These are phyloP conservation scores for Claviceps sp. DNA, from an alignment of 2,329 filamentous ascomycete species.

Conservation along the genomic window DNA sequence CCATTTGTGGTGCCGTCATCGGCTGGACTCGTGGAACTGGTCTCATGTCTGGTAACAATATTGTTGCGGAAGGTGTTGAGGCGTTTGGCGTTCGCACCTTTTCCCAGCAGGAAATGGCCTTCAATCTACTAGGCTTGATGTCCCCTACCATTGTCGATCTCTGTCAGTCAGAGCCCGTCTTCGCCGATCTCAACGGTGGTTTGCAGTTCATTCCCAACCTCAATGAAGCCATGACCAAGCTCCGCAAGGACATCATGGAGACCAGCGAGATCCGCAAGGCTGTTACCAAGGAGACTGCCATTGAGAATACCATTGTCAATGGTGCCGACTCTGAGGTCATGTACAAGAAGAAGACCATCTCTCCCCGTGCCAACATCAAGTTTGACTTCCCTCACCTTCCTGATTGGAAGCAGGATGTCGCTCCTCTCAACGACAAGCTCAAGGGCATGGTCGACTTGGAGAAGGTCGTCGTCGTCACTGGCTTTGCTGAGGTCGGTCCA, in stretches of 20 bases:
- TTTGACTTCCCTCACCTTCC: conserved; percentile 87
- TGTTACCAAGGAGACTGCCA: conserved; percentile 86
- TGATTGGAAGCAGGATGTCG: conserved; percentile 82
- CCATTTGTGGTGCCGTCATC: conserved; percentile 95
- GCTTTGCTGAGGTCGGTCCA: conserved; percentile 88
- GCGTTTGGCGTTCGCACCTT: conserved; percentile 95
- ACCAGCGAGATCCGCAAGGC: conserved; percentile 87
- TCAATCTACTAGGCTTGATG: conserved; percentile 95
- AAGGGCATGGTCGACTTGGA: conserved; percentile 98
- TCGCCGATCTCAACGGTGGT: conserved; percentile 93
- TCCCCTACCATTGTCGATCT: conserved; percentile 85
- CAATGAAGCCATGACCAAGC: conserved; percentile 83
- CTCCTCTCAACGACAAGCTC: conserved; percentile 74
- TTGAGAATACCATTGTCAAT: conserved; percentile 96
- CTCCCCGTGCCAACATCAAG: conserved; percentile 95
- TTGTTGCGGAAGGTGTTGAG: conserved; percentile 94
- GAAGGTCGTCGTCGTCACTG: conserved; percentile 93
- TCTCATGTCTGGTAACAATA: conserved; percentile 95
- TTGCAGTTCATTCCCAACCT: conserved; percentile 95
- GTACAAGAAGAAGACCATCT: conserved; percentile 87
- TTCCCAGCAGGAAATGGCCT: conserved; percentile 98
- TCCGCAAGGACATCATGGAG: conserved; percentile 90
- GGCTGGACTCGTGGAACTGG: conserved; percentile 98
- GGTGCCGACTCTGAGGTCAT: conserved; percentile 83
- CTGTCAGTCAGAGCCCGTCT: conserved; percentile 90